Base-by-base conservation (phyloP, 345 rosid species). In the Excoecaria cochinchinensis region DNA sequence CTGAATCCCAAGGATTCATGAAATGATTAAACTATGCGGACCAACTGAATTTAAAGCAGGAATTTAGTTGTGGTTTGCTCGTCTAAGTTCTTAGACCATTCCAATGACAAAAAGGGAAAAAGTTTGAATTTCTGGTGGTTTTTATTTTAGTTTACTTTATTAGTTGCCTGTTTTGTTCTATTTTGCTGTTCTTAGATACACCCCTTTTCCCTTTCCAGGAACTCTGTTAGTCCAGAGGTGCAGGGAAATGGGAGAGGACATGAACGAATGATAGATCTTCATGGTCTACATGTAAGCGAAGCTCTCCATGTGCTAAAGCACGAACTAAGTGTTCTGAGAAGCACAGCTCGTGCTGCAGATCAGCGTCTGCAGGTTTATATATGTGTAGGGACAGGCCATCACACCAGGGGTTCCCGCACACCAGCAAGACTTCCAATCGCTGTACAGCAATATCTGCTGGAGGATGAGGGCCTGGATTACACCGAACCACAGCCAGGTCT, bases 331-430 rank as follows among this genome's bases (percentile, higher is more conserved):
- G 86, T 90, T 59, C 77, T 91, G 68, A 87, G 91, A 87, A 87
- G 89, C 80, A 84, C 89, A 16, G 96, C 95, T 52, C 78, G 88
- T 61, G 90, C 91, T 67, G 86, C 92, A 2, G 97, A 88, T 59
- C 97, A 93, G 87, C 93, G 91, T 47, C 85, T 95, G 76, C 99
- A 89, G 80, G 89, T 95, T 60, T 91, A 89, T 78, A 90, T 95
- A 76, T 93, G 95, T 22, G 99, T 95, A 21, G 99, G 98, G 46
- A 95, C 97, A 5, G 98, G 99, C 6, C 98, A 96, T 80, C 97
- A 96, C 86, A 89, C 97, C 39, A 88, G 93, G 62, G 99, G 99
- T 52, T 79, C 97, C 24, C 92, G 95, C 48, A 92, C 99, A 19
- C 92, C 93, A 0, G 92, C 97, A 51, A 86, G 99, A 71, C 99